Evolutionary conservation across 805 yeast species (phyloP), one percentile per base, ranked within the genome.

Genomic region (Kluyveromyces siamensis): DNA sequence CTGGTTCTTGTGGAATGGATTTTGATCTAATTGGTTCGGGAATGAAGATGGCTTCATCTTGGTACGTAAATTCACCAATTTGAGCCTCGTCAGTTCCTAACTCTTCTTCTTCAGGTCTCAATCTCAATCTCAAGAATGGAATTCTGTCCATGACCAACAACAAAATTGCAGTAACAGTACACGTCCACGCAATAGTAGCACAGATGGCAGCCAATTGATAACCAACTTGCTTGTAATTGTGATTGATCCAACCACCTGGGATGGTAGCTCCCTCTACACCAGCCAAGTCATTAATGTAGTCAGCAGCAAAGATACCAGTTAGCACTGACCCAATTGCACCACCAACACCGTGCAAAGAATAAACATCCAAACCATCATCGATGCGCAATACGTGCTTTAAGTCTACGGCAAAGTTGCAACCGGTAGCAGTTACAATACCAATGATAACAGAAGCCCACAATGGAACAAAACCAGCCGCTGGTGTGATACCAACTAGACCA

Each of bases 401-500:
- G 68, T 87, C 95, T 53, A 87, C 88, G 44, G 95, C 91, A 62
- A 80, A 77, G 75, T 90, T 89, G 72, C 96, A 88, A 37, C 81
- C 81, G 48, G 80, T 63, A 30, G 83, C 91, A 45, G 91, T 80
- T 39, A 88, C 71, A 50, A 79, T 76, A 63, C 97, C 97, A 61
- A 90, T 85, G 51, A 86, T 79, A 41, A 88, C 81, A 2, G 96
- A 79, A 51, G 89, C 80, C 80, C 90, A 91, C 50, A 91, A 81
- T 49, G 97, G 97, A 45, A 91, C 96, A 63, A 73, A 90, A 54
- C 97, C 98, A 18, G 98, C 97, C 54, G 91, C 97, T 44, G 99
- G 98, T 2, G 98, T 91, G 54, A 91, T 83, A 63, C 93, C 93
- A 44, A 93, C 97, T 53, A 91, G 77, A 54, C 98, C 99, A 35